Base-by-base conservation (phyloP, 2,329 filamentous ascomycete genomes). In the Coniella vitis region DNA sequence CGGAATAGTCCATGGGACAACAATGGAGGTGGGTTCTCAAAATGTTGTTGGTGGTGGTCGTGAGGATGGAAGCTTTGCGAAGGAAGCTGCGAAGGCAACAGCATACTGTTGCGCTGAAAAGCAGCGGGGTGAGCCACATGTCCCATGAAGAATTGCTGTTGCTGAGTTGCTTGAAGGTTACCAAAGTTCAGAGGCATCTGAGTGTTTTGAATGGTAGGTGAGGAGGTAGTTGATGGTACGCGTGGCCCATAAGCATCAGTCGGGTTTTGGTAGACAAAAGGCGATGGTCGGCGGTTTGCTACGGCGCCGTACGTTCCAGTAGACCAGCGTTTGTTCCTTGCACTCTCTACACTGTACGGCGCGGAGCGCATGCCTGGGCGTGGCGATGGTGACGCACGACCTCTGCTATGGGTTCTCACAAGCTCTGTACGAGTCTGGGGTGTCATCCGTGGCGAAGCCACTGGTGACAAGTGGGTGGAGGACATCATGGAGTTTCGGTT, bases 1-100 rank as follows among this genome's bases (percentile, higher is more conserved):
- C 82, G 78, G 67, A 87, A 86, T 9, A 87, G 70, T 2, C 83
- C 83, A 60, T 88, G 84, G 0, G 84, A 87, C n/a, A 86, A 74
- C 25, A 83, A 65, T 17, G 76, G 74, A 8, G 82, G 74, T 8
- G 82, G 79, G 1, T 74, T 76, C 53, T 84, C 79, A 58, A 75
- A 80, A 16, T 68, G 66, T 55, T 69, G 76, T 55, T 66, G 69
- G 56, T 73, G 76, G 9, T 42, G 39, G 16, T 40, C 4, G 14
- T 40, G 21, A 10, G 16, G 74, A 58, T 66, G 73, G 63, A 68
- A 75, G 55, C 66, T 68, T 60, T 69, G 70, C 41, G 74, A 71
- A 1, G 72, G 75, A 7, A 79, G 60, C 55, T 79, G 75, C 1
- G 74, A 76, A 2, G 77, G 74, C 36, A 83, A 64, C 14, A 84